Evolutionary conservation across 805 yeast genomes (phyloP), one percentile per base, ranked within the genome.

Genomic region (Zygosaccharomyces gambellarensis): DNA sequence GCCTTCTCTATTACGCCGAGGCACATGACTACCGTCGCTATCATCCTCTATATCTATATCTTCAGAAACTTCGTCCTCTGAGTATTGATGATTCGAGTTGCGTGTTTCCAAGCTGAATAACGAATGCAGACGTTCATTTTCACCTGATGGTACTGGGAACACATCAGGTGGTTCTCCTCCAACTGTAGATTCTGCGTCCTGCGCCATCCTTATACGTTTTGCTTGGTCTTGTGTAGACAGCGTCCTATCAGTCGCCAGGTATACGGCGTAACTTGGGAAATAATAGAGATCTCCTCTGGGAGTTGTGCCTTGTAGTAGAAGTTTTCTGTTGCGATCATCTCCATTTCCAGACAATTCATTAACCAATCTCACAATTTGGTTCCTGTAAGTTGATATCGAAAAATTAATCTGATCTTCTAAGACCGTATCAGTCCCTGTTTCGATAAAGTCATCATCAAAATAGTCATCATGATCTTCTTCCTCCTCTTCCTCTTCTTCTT

Each of bases 401-500:
- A 8, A 21, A 7, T 11, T n/a, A 6, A 34, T 34, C 1, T 34
- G 22, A 6, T 34, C 38, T 3, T 46, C 42, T 6, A 46, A 14
- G 28, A n/a, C 39, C 27, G n/a, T 14, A 25, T 39, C 30, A 34
- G 29, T 39, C 3, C 14, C 32, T 4, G 25, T 14, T 21, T 32
- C 49, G 28, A 43, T 39, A 12, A 39, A 32, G 11, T 50, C 47
- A 31, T 49, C 52, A 4, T 45, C 56, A 22, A 8, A 25, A 8
- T 5, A 25, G 9, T 25, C 9, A 25, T 5, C 9, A 25, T 8
- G 28, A 6, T 25, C 28, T 25, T 48, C 48, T 6, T 44, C 51
- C 32, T 49, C 54, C 22, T 49, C 59, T 1, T 47, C 54, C 9
- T 41, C 45, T 22, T 52, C 58, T 32, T 54, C 48, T 14, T 39